Evolutionary conservation across 768 basidiomycete species (phyloP).

Genomic region (Podaxis pistillaris): DNA sequence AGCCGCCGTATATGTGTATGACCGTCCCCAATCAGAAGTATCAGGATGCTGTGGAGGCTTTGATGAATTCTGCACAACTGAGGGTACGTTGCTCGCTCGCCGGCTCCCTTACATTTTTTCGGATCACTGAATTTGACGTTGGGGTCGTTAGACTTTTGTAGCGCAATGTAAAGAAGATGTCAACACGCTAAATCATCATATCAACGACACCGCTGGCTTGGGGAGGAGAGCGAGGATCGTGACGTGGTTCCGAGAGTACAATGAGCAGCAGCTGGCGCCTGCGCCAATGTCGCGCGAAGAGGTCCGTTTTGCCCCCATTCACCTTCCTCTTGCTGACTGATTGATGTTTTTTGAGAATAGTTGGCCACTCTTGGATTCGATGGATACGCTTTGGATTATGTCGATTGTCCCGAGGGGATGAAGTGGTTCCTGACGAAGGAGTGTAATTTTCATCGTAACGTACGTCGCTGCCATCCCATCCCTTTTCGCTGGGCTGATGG

Average conservation of each 20-base stretch:
- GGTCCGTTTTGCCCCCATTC: constrained; percentile 35
- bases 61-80: constrained; percentile 57
- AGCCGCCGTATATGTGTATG: constrained; percentile 77
- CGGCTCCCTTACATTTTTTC: background rate
- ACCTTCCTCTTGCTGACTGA: background rate
- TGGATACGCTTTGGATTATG: constrained; percentile 78
- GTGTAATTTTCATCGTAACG: constrained; percentile 70
- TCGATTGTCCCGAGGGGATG: constrained; percentile 76
- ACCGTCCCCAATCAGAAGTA: constrained; percentile 62
- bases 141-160: constrained; percentile 68
- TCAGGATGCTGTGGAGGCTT: constrained; percentile 71
- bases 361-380: constrained; percentile 66
- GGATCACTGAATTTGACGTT: background rate
- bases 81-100: constrained; percentile 45
- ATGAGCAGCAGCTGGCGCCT: constrained; percentile 31
- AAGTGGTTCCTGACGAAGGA: constrained; percentile 66
- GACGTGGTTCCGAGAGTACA: constrained; percentile 60
- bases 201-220: constrained; percentile 61
- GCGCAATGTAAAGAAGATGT: constrained; percentile 84
- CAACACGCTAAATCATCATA: constrained; percentile 58
- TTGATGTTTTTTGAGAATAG: constrained; percentile 34
- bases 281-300: constrained; percentile 63
- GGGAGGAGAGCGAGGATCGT: constrained; percentile 57
- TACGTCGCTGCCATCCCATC: constrained; percentile 31
- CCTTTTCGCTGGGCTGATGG: background rate